These are phyloP conservation scores for Lasiodiplodia hormozganensis DNA, from an alignment of 2,329 filamentous ascomycete species.

Conservation along the genomic window DNA sequence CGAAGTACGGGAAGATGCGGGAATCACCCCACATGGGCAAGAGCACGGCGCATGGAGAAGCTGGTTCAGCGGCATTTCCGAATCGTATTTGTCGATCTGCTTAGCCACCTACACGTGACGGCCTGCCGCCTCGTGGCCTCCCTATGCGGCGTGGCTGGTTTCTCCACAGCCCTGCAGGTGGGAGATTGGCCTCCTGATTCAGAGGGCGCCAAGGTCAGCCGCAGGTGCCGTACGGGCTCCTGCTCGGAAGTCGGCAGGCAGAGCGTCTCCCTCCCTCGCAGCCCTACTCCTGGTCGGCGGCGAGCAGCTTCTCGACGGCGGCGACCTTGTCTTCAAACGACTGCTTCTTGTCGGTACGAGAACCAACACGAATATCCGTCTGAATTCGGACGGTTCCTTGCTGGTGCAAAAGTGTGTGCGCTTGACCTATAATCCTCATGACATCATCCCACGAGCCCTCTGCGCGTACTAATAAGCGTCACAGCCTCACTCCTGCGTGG, in stretches of 20 bases:
- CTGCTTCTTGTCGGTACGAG: slow-evolving; percentile 86
- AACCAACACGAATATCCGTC: slow-evolving; percentile 85
- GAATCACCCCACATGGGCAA: slow-evolving; percentile 21
- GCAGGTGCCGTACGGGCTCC: slow-evolving; percentile 6
- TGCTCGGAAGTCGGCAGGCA: slow-evolving; percentile 11
- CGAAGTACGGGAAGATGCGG: slow-evolving; percentile 25
- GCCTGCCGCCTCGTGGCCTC: slow-evolving; percentile 8
- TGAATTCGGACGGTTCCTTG: slow-evolving; percentile 70
- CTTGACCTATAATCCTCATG: slow-evolving; percentile 62
- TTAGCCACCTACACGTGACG: slow-evolving; percentile 9
- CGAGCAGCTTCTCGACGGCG: slow-evolving; percentile 50
- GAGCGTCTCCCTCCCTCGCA: neutral
- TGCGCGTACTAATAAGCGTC: slow-evolving; percentile 45
- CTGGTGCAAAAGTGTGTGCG: slow-evolving; percentile 47
- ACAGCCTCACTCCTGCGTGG: neutral
- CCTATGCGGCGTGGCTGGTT: slow-evolving; percentile 12
- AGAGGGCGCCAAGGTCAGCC: slow-evolving; percentile 13
- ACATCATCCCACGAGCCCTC: slow-evolving; percentile 93
- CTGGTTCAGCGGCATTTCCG: slow-evolving; percentile 24
- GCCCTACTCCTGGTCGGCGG: neutral
- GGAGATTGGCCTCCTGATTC: slow-evolving; percentile 25
- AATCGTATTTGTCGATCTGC: slow-evolving; percentile 21
- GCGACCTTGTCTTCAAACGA: slow-evolving; percentile 80
- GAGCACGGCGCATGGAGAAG: slow-evolving; percentile 20
- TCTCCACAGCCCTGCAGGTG: slow-evolving; percentile 6